Percentiles rank a stretch among this genome's conserved stretches.
phyloP scores from a whole-genome alignment of 202 grass and related monocot species.

The Setaria italica region DNA sequence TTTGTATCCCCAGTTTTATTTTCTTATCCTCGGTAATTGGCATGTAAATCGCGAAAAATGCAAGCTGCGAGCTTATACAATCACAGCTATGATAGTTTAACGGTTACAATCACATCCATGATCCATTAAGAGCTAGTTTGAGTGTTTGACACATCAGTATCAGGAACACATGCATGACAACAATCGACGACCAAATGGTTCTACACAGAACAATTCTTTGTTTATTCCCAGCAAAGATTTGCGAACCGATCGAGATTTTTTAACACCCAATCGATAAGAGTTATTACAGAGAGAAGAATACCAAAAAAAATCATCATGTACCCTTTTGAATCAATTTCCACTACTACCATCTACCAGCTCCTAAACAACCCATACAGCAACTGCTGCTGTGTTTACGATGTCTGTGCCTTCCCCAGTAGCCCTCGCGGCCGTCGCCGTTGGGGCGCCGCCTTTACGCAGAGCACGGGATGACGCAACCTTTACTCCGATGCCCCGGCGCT shows the following conservation, averaged over 20 bases:
- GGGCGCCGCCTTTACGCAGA: background rate
- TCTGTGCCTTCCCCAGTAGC: constrained; percentile 11
- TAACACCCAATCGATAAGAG: background rate
- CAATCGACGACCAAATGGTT: background rate
- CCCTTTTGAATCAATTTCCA: background rate
- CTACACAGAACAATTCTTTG: background rate
- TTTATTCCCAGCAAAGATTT: background rate
- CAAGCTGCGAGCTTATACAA: background rate
- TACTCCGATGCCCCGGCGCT: background rate
- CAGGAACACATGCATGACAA: constrained; percentile 11
- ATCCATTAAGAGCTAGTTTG: background rate
- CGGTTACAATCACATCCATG: background rate
- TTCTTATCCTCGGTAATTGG: background rate
- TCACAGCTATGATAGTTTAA: background rate
- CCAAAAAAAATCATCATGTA: background rate
- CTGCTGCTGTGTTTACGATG: background rate
- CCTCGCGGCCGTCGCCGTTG: background rate
- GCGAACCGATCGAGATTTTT: background rate
- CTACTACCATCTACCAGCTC: background rate
- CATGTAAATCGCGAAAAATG: background rate
- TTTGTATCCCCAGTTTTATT: background rate
- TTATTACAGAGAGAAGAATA: constrained; percentile 22
- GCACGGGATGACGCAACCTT: constrained; percentile 33
- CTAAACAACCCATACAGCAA: background rate
- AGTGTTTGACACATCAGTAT: background rate